Evolutionary conservation across 2,329 filamentous ascomycete species (phyloP).

Genomic region (Ascochyta viciae-villosae): DNA sequence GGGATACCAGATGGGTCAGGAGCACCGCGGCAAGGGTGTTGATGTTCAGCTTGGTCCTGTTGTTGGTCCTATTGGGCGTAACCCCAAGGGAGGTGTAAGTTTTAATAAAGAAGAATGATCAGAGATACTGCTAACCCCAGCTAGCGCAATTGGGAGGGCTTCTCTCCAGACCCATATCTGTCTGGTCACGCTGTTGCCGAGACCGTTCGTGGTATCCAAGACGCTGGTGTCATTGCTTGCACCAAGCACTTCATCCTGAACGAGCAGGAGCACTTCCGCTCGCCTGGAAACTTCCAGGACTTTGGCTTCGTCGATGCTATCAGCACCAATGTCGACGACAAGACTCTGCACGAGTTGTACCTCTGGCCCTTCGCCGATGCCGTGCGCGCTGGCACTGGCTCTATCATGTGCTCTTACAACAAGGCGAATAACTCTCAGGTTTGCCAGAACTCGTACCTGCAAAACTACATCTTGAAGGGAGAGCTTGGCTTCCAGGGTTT

Average conservation of each 20-base stretch:
- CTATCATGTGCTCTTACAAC: slow-evolving; percentile 71
- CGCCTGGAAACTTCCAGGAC: slow-evolving; percentile 63
- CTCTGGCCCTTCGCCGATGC: slow-evolving; percentile 65
- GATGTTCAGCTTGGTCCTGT: slow-evolving; percentile 80
- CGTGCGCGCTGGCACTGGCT: slow-evolving; percentile 57
- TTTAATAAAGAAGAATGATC: slow-evolving; percentile 33
- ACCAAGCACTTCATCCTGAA: slow-evolving; percentile 66
- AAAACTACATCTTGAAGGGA: slow-evolving; percentile 79
- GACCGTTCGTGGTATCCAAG: slow-evolving; percentile 81
- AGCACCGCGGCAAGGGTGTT: slow-evolving; percentile 77
- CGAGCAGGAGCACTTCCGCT: slow-evolving; percentile 73
- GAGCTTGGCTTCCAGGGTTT: slow-evolving; percentile 85
- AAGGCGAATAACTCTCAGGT: slow-evolving; percentile 81
- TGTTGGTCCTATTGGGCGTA: slow-evolving; percentile 73
- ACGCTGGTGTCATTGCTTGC: slow-evolving; percentile 81
- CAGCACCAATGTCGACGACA: slow-evolving; percentile 69
- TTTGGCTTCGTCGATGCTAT: slow-evolving; percentile 68
- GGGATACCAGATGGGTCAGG: slow-evolving; percentile 75
- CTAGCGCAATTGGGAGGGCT: slow-evolving; percentile 51
- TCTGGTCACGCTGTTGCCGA: slow-evolving; percentile 75
- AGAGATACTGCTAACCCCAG: neutral
- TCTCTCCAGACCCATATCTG: slow-evolving; percentile 76
- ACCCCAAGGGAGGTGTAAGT: slow-evolving; percentile 66
- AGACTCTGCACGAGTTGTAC: slow-evolving; percentile 69
- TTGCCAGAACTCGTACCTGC: slow-evolving; percentile 78